Conservation (phyloP, 345 rosid species). For the Eucalyptus regnans region DNA sequence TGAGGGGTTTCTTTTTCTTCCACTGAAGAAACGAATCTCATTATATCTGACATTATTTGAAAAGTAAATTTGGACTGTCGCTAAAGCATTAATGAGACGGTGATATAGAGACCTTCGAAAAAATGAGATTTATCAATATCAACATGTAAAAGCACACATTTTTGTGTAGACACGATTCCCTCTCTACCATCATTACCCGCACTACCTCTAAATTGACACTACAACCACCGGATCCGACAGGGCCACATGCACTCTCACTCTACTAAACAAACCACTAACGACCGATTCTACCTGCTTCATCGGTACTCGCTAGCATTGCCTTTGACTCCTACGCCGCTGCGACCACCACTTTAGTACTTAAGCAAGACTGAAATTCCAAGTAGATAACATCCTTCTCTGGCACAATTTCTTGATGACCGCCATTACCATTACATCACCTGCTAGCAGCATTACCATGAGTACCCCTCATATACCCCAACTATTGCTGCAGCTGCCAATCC, state of each 20-base stretch:
- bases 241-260: not conserved
- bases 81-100: not conserved
- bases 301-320: not conserved
- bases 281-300: not conserved
- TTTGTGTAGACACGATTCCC: not conserved
- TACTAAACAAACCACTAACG: not conserved
- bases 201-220: not conserved
- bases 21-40: not conserved
- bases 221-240: not conserved
- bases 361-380: not conserved
- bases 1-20: not conserved
- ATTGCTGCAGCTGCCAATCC: not conserved
- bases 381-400: not conserved
- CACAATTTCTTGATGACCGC: not conserved
- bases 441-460: not conserved
- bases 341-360: not conserved
- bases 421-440: not conserved
- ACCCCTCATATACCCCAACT: not conserved
- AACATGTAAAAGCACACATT: not conserved
- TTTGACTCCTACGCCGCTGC: not conserved
- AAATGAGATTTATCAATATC: not conserved
- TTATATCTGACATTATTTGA: not conserved
- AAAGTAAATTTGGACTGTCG: not conserved
- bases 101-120: not conserved
- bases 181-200: not conserved